Evolutionary conservation across 2,329 filamentous ascomycete genomes (phyloP).

Genomic region (Sclerotinia glacialis): DNA sequence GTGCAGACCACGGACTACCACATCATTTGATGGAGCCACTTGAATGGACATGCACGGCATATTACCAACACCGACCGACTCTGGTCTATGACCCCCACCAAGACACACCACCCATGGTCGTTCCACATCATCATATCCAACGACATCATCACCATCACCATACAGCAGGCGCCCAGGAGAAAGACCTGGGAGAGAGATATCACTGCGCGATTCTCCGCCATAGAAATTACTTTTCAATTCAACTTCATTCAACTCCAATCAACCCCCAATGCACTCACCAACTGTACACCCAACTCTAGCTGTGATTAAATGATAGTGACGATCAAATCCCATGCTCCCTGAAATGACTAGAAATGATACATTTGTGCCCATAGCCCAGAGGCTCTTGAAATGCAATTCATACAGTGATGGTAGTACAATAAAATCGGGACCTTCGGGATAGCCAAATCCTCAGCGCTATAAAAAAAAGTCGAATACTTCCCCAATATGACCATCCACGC

Average conservation of each 20-base stretch:
- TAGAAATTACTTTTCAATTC: too few species aligned
- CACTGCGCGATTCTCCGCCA: neutral
- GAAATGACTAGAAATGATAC: neutral
- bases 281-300: too few species aligned
- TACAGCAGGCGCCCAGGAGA: neutral
- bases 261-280: too few species aligned
- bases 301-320: too few species aligned
- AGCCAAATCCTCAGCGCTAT: rapidly evolving
- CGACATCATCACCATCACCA: neutral
- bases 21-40: too few species aligned
- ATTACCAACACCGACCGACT: too few species aligned
- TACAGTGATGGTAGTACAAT: slow-evolving; percentile 24
- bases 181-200: neutral
- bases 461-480: rapidly evolving
- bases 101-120: neutral
- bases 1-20: neutral
- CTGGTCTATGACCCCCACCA: too few species aligned
- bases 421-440: neutral
- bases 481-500: rapidly evolving
- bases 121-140: neutral
- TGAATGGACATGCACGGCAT: too few species aligned
- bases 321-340: rapidly evolving
- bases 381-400: slow-evolving; percentile 29
- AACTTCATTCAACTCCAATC: too few species aligned
- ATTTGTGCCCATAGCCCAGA: slow-evolving; percentile 32